Evolutionary conservation across 768 basidiomycete species (phyloP), one percentile per base, ranked within the genome.

Genomic region (Boletus edulis): DNA sequence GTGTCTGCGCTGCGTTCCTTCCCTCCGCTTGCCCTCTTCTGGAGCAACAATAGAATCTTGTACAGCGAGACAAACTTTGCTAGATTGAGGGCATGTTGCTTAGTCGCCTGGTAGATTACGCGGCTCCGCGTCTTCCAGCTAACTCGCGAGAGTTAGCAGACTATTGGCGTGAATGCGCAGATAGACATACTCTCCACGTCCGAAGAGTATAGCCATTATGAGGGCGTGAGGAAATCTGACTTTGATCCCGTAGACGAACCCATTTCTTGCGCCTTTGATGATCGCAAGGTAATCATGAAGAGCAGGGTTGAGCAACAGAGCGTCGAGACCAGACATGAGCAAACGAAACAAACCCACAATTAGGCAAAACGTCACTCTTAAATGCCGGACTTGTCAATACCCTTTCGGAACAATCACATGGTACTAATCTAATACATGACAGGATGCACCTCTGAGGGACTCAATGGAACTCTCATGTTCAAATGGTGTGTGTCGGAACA

Each of bases 141-240:
- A 63, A 9, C 52, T 49, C 56, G 27, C 18, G 20, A 12, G 46
- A 22, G 49, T 60, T 20, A 62, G 51, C 29, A 54, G 50, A 52
- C 58, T 47, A 27, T 35, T 39, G 44, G 46, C 32, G 18, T 34
- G 38, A 46, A 6, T 15, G 37, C 37, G 42, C 14, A 34, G 20
- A 49, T 27, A 11, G 5, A 83, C 92, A 71, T 62, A 97, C 93
- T 90, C 83, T 76, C 94, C 94, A 46, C 87, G 82, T 32, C 94
- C 93, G 66, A 98, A 98, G 40, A 98, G 77, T 56, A 97, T 82
- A 22, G 94, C 89, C 95, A 98, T 98, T 47, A 98, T 87, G 29
- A 98, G 76, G 1, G 96, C 96, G 80, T 98, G 96, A 38, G 96
- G 96, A 64, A 96, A 95, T 41, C 94, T 78, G 58, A 96, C 88